Evolutionary conservation across 2,329 filamentous ascomycete genomes (phyloP).

Genomic region (Fusarium praegraminearum): DNA sequence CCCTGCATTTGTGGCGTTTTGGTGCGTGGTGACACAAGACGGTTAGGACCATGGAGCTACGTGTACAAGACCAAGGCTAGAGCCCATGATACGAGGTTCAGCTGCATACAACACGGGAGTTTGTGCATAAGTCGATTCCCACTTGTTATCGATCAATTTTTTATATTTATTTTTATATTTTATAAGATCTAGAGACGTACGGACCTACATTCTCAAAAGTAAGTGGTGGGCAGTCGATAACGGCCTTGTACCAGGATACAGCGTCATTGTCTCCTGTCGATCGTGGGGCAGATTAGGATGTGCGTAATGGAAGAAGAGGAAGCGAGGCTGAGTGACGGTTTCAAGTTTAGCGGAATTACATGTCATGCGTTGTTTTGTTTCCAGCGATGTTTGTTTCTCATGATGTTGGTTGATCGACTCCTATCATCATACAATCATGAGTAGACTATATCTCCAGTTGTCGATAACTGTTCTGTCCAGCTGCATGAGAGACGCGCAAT

Average conservation of each 20-base stretch:
- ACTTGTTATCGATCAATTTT: background rate
- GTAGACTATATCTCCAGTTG: background rate
- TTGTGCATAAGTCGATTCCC: slow-evolving; percentile 22
- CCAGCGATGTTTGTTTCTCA: background rate
- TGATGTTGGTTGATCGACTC: background rate
- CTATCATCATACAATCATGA: background rate
- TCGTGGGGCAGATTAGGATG: slow-evolving; percentile 38
- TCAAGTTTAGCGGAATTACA: slow-evolving; percentile 6
- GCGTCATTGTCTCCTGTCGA: slow-evolving; percentile 31
- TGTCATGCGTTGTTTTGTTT: background rate
- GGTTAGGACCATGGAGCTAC: slow-evolving; percentile 12
- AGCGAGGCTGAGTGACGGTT: slow-evolving; percentile 1
- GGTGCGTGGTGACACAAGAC: slow-evolving; percentile 4
- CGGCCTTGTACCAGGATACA: background rate
- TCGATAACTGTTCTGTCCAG: background rate
- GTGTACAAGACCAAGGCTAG: slow-evolving; percentile 27
- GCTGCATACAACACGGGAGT: slow-evolving; percentile 34
- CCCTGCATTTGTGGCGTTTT: slow-evolving; percentile 12
- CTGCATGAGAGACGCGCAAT: slow-evolving; percentile 29
- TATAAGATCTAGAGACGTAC: too few species aligned
- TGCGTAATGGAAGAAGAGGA: slow-evolving; percentile 9
- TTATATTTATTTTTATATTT: too few species aligned
- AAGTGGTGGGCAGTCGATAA: background rate
- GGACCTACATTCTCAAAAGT: too few species aligned
- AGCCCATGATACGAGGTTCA: slow-evolving; percentile 36